Evolutionary conservation across 257 asterid genomes (phyloP).

Genomic region (Rehmannia glutinosa): DNA sequence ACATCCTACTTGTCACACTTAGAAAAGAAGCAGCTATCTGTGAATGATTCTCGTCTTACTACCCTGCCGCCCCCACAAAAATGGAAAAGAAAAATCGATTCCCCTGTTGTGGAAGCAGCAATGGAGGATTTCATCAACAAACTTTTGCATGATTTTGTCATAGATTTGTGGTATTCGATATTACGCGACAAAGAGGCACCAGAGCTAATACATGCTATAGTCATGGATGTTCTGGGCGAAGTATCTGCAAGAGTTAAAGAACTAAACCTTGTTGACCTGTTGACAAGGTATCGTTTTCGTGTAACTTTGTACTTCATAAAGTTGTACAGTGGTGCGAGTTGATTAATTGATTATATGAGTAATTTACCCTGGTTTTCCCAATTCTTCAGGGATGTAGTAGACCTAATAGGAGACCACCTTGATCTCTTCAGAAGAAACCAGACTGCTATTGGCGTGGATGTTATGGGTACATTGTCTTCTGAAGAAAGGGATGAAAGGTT

Average conservation of each 20-base stretch:
- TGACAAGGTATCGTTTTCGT: slow-evolving; percentile 60
- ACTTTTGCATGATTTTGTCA: slow-evolving; percentile 82
- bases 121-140: slow-evolving; percentile 69
- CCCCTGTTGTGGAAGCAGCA: slow-evolving; percentile 87
- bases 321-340: slow-evolving; percentile 6
- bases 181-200: slow-evolving; percentile 95
- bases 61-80: slow-evolving; percentile 52
- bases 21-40: slow-evolving; percentile 86
- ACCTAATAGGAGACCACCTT: slow-evolving; percentile 83
- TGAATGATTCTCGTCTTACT: slow-evolving; percentile 84
- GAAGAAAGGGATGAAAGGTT: slow-evolving; percentile 98
- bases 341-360: slow-evolving; percentile 3
- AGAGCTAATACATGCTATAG: slow-evolving; percentile 53
- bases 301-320: background rate
- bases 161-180: slow-evolving; percentile 90
- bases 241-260: slow-evolving; percentile 75
- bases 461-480: slow-evolving; percentile 92
- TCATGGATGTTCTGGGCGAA: slow-evolving; percentile 95
- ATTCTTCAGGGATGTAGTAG: slow-evolving; percentile 72
- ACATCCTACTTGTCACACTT: slow-evolving; percentile 70
- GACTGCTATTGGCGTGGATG: slow-evolving; percentile 86
- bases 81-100: slow-evolving; percentile 89
- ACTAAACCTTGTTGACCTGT: slow-evolving; percentile 83
- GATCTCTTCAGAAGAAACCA: slow-evolving; percentile 94
- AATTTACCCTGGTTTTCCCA: slow-evolving; percentile 10